phyloP scores from a whole-genome alignment of 257 asterid genomes.

The Solanum appendiculatum region DNA sequence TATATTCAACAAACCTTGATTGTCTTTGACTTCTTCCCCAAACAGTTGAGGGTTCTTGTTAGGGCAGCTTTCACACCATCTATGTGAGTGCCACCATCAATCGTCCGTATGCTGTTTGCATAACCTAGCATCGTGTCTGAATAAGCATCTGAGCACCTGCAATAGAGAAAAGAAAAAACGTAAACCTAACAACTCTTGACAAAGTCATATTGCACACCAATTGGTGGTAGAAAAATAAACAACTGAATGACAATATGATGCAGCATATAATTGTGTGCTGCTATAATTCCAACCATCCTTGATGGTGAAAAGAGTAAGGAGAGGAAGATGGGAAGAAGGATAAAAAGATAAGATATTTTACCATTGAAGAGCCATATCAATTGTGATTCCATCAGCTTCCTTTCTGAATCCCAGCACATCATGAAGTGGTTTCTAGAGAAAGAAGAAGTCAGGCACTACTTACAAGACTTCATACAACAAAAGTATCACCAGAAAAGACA shows the following conservation, averaged over 20 bases:
- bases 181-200: not conserved
- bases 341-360: conserved; percentile 19
- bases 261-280: not conserved
- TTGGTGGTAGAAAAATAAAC: not conserved
- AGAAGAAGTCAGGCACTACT: conserved; percentile 17
- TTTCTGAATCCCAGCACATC: conserved; percentile 79
- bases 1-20: conserved; percentile 44
- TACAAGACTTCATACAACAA: not conserved
- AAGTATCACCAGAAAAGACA: not conserved
- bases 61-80: conserved; percentile 89
- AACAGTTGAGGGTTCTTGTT: conserved; percentile 80
- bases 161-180: conserved; percentile 4
- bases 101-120: conserved; percentile 94
- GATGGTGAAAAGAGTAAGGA: not conserved
- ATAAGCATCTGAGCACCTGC: conserved; percentile 95
- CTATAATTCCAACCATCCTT: not conserved
- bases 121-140: conserved; percentile 87
- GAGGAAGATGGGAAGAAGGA: not conserved
- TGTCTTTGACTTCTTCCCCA: conserved; percentile 83
- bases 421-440: conserved; percentile 77
- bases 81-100: conserved; percentile 97
- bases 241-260: not conserved
- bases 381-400: conserved; percentile 59
- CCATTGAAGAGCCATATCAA: conserved; percentile 93
- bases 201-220: not conserved